These are phyloP conservation scores for Rhodotorula kratochvilovae DNA, from an alignment of 768 basidiomycete genomes.

Conservation along the genomic window DNA sequence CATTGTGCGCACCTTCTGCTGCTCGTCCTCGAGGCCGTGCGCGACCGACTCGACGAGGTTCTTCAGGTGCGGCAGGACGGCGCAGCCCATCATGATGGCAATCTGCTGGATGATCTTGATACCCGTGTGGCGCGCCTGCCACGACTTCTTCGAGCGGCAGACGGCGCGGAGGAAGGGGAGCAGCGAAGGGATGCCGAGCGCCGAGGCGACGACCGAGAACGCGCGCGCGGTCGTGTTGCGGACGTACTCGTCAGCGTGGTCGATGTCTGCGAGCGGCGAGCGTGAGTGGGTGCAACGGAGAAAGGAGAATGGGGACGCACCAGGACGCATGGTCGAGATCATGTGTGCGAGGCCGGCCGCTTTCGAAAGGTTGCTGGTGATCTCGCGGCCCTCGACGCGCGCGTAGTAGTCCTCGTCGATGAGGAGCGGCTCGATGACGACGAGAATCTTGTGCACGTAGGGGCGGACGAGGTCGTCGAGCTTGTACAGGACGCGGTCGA, in stretches of 20 bases:
- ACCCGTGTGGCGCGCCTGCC: slow-evolving; percentile 98
- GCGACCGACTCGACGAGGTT: slow-evolving; percentile 96
- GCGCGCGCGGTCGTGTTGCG: slow-evolving; percentile 98
- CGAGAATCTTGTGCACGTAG: no score
- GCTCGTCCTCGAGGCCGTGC: slow-evolving; percentile 84
- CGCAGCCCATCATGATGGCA: slow-evolving; percentile 99
- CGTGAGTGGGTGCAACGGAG: neutral
- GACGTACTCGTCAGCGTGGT: slow-evolving; percentile 98
- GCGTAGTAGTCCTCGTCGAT: slow-evolving; percentile 83
- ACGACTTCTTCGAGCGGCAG: slow-evolving; percentile 97
- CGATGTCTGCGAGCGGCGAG: slow-evolving; percentile 62
- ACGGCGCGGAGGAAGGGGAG: slow-evolving; percentile 98
- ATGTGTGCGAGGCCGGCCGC: slow-evolving; percentile 98
- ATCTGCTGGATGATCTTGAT: slow-evolving; percentile 99
- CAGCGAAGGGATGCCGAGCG: slow-evolving; percentile 92
- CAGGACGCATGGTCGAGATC: slow-evolving; percentile 99
- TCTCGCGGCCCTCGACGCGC: slow-evolving; percentile 81
- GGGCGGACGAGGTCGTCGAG: no score
- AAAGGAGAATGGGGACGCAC: slow-evolving; percentile 1
- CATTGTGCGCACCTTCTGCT: slow-evolving; percentile 95
- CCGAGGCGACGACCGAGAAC: slow-evolving; percentile 83
- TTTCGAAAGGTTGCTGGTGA: slow-evolving; percentile 97
- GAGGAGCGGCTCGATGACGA: no score
- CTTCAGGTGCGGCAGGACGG: slow-evolving; percentile 90
- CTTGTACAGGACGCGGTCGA: no score